Base-by-base conservation (phyloP, 1,284 basidiomycete genomes). In the Rhizoctonia solani region DNA sequence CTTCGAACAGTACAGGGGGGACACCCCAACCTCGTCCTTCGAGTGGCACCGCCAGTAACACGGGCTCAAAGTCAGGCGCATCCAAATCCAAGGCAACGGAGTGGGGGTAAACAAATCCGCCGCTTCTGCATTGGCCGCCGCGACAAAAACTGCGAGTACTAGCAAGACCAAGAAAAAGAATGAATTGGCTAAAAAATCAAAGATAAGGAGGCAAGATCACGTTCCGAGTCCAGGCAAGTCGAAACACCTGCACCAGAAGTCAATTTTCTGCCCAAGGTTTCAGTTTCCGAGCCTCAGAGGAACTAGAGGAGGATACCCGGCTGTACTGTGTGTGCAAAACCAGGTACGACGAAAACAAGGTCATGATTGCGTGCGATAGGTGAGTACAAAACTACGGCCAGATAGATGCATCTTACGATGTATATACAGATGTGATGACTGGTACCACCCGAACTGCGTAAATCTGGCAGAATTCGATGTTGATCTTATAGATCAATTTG, bases 281-380 rank as follows among this genome's bases (percentile, higher is more conserved):
- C 61, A 25, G 54, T 65, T 9, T 49, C 29, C 8, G 61, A 65
- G 29, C 61, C 61, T 9, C 34, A 8, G 82, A 82, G 14, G 83
- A 81, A 21, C 82, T 81, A 47, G 83, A 80, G 56, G 84, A 84
- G 69, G 90, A 92, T 71, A 88, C 90, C 74, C 87, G 88, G 75
- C 75, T 92, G 56, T 94, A 93, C 72, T 94, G 92, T 73, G 79
- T 94, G 9, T 93, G 91, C 79, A 85, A 89, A 77, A 89, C 87
- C 23, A 82, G 80, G 71, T 93, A 93, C 71, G 88, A 93, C 71
- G 89, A 92, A 74, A 89, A 91, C 74, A 80, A 83, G 69, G 83
- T 87, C 67, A 93, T 94, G 92, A 93, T 94, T 75, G 91, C 90
- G n/a, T 93, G 92, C 74, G 92, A 94, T 78, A 82, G 86, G 90